These are phyloP conservation scores for Penicillium diatomitis DNA, from an alignment of 495 filamentous ascomycete species.

Conservation along the genomic window DNA sequence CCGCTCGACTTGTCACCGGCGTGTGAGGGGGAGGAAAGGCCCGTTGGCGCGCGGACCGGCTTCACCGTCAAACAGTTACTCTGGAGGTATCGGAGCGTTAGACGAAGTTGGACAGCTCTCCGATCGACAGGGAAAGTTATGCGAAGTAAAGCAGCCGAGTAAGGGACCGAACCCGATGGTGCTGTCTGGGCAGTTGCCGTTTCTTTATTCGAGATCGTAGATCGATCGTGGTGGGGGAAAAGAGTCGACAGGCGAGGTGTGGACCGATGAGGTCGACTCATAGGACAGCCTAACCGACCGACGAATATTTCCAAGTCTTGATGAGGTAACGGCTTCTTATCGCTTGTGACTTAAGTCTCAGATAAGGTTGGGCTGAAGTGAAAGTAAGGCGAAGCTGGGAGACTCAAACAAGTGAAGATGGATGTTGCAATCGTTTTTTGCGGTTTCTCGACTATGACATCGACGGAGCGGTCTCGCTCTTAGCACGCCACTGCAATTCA, in stretches of 20 bases:
- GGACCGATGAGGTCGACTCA: conserved; percentile 11
- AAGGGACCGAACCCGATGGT: neutral
- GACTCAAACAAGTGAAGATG: no score
- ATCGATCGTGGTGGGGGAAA: conserved; percentile 17
- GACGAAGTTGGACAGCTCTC: neutral
- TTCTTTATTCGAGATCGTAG: neutral
- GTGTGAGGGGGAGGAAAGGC: conserved; percentile 2
- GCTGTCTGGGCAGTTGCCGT: neutral
- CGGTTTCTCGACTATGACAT: conserved; percentile 19
- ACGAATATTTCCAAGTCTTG: neutral
- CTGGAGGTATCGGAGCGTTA: conserved; percentile 1
- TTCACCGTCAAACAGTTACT: neutral
- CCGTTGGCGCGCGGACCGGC: conserved; percentile 12
- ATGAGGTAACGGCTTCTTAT: no score
- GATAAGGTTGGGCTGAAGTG: no score
- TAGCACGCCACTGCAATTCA: conserved; percentile 18
- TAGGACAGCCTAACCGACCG: no score
- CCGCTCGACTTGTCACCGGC: conserved; percentile 11
- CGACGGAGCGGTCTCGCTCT: conserved; percentile 23
- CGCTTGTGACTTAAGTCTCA: no score
- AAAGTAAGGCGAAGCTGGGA: no score
- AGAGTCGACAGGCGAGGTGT: conserved; percentile 10
- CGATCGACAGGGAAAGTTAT: neutral
- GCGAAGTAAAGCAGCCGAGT: neutral
- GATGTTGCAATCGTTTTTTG: conserved; percentile 2